Evolutionary conservation across 805 yeast genomes (phyloP).

Genomic region (Yarrowia sp.): DNA sequence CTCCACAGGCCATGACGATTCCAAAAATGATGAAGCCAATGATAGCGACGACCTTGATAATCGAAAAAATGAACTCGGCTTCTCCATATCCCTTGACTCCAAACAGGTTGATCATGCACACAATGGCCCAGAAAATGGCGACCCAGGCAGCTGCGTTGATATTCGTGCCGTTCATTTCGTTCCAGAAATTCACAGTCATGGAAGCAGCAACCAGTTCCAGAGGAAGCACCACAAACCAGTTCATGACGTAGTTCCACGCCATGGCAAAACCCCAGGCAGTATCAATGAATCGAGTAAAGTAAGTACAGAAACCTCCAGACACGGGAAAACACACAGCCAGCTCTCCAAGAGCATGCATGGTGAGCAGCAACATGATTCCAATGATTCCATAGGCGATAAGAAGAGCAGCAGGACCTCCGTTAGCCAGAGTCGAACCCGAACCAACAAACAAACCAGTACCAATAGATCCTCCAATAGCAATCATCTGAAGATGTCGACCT

Average conservation of each 20-base stretch:
- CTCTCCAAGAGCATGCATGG: constrained; percentile 67
- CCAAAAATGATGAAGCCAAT: constrained; percentile 60
- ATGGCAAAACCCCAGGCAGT: constrained; percentile 64
- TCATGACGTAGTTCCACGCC: constrained; percentile 65
- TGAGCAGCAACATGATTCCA: constrained; percentile 63
- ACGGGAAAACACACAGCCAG: constrained; percentile 63
- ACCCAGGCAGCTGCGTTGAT: constrained; percentile 58
- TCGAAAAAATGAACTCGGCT: constrained; percentile 58
- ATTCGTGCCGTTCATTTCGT: constrained; percentile 49
- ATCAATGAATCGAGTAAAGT: constrained; percentile 57
- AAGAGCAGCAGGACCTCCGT: constrained; percentile 56
- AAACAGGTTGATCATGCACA: constrained; percentile 50
- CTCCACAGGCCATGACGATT: constrained; percentile 48
- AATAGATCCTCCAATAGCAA: constrained; percentile 46
- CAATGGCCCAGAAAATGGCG: constrained; percentile 51
- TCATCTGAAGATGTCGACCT: constrained; percentile 43
- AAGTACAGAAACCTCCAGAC: constrained; percentile 56
- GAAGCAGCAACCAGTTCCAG: constrained; percentile 52
- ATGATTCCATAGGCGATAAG: constrained; percentile 58
- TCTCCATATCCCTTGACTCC: constrained; percentile 64
- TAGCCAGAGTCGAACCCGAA: constrained; percentile 47
- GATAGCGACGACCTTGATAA: constrained; percentile 56
- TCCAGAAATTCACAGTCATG: constrained; percentile 55
- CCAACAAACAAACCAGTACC: constrained; percentile 71
- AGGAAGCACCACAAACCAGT: constrained; percentile 46